Evolutionary conservation across 2,329 filamentous ascomycete species (phyloP).

Genomic region (Alternaria sp.): DNA sequence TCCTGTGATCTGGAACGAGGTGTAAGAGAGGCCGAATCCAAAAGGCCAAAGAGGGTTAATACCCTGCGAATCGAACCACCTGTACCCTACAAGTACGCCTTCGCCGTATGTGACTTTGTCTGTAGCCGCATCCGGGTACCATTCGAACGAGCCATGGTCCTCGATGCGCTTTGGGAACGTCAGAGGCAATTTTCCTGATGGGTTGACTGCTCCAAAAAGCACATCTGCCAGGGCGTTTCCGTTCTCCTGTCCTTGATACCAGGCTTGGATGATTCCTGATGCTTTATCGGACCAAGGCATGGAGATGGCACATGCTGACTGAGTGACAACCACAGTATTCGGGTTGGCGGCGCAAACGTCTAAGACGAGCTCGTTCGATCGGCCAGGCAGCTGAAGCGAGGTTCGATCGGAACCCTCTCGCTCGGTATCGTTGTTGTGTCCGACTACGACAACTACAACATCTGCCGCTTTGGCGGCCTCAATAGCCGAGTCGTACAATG

Average conservation of each 20-base stretch:
- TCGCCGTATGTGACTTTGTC: not conserved
- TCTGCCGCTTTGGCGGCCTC: too few species aligned
- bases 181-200: conserved; percentile 76
- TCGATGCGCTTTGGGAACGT: conserved; percentile 64
- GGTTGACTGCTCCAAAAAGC: conserved; percentile 76
- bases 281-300: conserved; percentile 78
- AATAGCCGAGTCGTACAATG: too few species aligned
- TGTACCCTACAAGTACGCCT: not conserved
- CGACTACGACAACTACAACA: not conserved
- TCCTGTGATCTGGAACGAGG: not conserved
- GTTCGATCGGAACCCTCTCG: conserved; percentile 70
- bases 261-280: conserved; percentile 77
- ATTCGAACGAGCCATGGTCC: conserved; percentile 77
- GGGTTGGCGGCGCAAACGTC: conserved; percentile 69
- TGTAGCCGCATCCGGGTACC: conserved; percentile 59
- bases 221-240: conserved; percentile 80
- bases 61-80: conserved; percentile 34
- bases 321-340: conserved; percentile 78
- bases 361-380: conserved; percentile 65
- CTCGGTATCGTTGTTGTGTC: conserved; percentile 63
- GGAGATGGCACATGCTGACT: conserved; percentile 80
- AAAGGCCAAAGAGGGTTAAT: conserved; percentile 75
- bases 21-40: conserved; percentile 82
- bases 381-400: conserved; percentile 64
- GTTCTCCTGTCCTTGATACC: conserved; percentile 83